Evolutionary conservation across 345 rosid genomes (phyloP), one percentile per base, ranked within the genome.

Genomic region (Gynandropsis gynandra): DNA sequence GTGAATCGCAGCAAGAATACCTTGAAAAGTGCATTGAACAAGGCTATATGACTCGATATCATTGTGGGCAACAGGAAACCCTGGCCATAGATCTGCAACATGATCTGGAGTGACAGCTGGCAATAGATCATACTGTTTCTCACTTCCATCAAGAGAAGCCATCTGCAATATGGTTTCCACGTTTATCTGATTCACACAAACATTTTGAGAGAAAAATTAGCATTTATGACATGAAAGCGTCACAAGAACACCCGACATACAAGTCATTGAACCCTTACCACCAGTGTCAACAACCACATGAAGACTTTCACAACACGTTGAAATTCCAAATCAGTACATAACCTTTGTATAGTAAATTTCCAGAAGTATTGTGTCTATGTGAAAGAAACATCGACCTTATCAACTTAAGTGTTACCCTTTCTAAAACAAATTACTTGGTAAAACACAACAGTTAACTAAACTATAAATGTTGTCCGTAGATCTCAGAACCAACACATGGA

Each of bases 121-220:
- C 45, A 63, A 24, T 9, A 67, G 45, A 54, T 72, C 76, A 68
- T 65, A 63, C 14, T 62, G 59, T 73, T 71, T 83, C 56, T 82
- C 93, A 11, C 61, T 60, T 69, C 74, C 77, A 69, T 75, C 80
- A 63, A 75, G 68, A 73, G 80, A 66, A 52, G 83, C 80, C 54
- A 79, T 64, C 80, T 92, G 97, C 89, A 87, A 57, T 42, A 84
- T 76, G 19, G 59, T 65, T 51, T 78, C 42, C 63, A 78, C 54
- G 63, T 76, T 63, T 52, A 64, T 76, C 98, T 92, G 78, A 52
- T 18, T 31, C 58, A 69, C 65, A 32, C 29, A 67, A 50, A 62
- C 31, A 65, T 40, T 61, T 58, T n/a, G 37, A 38, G 19, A 41
- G 15, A 68, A 51, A 56, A 4, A 18, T 54, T 21, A 45, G 36